Evolutionary conservation across 2,329 filamentous ascomycete species (phyloP).

Genomic region (Nemania bipapillata): DNA sequence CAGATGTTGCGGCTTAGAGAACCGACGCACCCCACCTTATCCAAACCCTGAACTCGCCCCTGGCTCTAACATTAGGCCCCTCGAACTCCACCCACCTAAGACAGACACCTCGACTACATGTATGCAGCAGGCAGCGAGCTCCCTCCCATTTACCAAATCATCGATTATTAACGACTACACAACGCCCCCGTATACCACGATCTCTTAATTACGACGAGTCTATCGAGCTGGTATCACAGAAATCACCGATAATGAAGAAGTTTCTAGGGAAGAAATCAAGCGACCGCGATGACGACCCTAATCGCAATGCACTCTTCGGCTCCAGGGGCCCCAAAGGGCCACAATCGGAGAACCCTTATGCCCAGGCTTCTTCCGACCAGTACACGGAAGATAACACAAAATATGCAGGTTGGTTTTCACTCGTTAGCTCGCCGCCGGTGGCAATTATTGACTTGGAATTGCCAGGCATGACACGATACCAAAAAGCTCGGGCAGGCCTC

Average conservation of each 20-base stretch:
- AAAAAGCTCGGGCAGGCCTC: slow-evolving; percentile 56
- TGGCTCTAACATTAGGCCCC: not conserved
- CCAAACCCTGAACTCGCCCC: slow-evolving; percentile 31
- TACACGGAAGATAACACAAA: slow-evolving; percentile 62
- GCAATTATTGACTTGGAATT: slow-evolving; percentile 7
- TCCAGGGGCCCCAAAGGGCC: slow-evolving; percentile 63
- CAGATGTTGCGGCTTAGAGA: slow-evolving; percentile 28
- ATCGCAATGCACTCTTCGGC: slow-evolving; percentile 64
- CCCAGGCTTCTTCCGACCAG: slow-evolving; percentile 61
- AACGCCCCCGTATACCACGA: slow-evolving; percentile 12
- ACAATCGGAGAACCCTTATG: slow-evolving; percentile 67
- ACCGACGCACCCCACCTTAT: slow-evolving; percentile 35
- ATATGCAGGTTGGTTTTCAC: slow-evolving; percentile 49
- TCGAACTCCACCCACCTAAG: slow-evolving; percentile 42
- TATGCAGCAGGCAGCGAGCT: slow-evolving; percentile 22
- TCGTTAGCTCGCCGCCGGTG: not conserved
- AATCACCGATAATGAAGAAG: slow-evolving; percentile 63
- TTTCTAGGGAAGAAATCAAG: slow-evolving; percentile 68
- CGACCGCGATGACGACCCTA: slow-evolving; percentile 60
- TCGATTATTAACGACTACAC: slow-evolving; percentile 24
- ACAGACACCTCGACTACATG: slow-evolving; percentile 42
- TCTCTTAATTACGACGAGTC: slow-evolving; percentile 15
- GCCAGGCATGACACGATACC: slow-evolving; percentile 54
- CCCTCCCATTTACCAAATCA: slow-evolving; percentile 16
- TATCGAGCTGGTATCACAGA: not conserved